These are phyloP conservation scores for Perkinsus chesapeaki DNA, from an alignment of 169 alveolate genomes.

Conservation along the genomic window DNA sequence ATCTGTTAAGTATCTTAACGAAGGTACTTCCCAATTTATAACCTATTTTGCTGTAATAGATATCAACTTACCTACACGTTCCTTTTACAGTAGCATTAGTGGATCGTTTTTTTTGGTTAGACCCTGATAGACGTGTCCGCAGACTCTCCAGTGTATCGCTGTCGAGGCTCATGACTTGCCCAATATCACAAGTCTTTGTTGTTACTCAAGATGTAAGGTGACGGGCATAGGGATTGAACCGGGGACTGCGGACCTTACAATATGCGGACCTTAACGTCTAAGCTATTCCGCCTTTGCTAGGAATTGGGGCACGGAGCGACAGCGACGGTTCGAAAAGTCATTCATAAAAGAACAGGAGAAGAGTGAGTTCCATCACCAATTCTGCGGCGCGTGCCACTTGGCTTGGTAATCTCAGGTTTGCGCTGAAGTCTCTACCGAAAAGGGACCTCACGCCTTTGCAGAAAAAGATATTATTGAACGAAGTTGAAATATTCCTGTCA, in stretches of 20 bases:
- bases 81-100: too few relatives aligned
- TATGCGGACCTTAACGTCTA: not conserved
- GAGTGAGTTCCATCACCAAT: too few relatives aligned
- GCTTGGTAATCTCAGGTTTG: not conserved
- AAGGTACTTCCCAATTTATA: too few relatives aligned
- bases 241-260: not conserved
- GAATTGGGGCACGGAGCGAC: not conserved
- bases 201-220: not conserved
- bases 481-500: not conserved
- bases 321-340: not conserved
- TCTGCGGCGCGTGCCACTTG: too few relatives aligned
- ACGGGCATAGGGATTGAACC: not conserved
- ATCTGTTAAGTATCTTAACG: too few relatives aligned
- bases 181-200: not conserved
- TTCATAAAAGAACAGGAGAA: not conserved
- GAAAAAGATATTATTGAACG: not conserved
- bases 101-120: not conserved
- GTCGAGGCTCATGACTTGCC: not conserved
- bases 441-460: not conserved
- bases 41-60: too few relatives aligned
- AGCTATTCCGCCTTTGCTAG: not conserved
- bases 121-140: not conserved
- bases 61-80: too few relatives aligned
- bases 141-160: not conserved
- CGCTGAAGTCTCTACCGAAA: not conserved